Percentiles rank a stretch among this genome's conserved stretches.
Conservation (phyloP, 2,329 filamentous ascomycete species). For the Phoma herbarum region DNA sequence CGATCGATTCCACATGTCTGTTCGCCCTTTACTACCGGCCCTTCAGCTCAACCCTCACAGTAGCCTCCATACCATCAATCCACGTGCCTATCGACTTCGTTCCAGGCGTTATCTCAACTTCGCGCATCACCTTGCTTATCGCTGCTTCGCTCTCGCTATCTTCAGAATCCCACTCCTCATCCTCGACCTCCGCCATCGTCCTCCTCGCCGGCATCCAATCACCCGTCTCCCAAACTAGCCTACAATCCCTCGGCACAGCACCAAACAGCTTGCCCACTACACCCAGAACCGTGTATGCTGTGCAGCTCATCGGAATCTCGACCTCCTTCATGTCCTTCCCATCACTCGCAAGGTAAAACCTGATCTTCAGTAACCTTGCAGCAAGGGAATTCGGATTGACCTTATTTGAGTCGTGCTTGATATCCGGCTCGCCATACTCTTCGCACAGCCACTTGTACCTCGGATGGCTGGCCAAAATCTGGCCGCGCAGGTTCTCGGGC, state of each 20-base stretch:
- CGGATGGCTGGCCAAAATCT: slow-evolving; percentile 71
- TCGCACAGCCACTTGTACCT: slow-evolving; percentile 78
- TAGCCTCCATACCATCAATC: slow-evolving; percentile 76
- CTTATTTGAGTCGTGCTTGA: slow-evolving; percentile 58
- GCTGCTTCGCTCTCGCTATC: slow-evolving; percentile 64
- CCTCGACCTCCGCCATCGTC: slow-evolving; percentile 66
- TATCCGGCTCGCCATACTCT: slow-evolving; percentile 74
- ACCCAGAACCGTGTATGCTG: slow-evolving; percentile 83
- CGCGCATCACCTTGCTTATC: slow-evolving; percentile 76
- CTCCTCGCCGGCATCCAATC: slow-evolving; percentile 81
- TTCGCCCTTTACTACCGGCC: not conserved
- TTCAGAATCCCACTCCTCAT: slow-evolving; percentile 56
- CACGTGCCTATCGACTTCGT: slow-evolving; percentile 84
- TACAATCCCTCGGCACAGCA: slow-evolving; percentile 69
- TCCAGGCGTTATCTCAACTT: slow-evolving; percentile 80
- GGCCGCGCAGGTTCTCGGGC: slow-evolving; percentile 60
- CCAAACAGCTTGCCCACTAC: slow-evolving; percentile 76
- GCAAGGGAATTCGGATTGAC: slow-evolving; percentile 83
- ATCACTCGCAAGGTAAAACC: slow-evolving; percentile 57
- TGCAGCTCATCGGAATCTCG: slow-evolving; percentile 76
- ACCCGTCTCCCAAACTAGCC: slow-evolving; percentile 85
- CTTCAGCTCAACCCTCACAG: slow-evolving; percentile 71
- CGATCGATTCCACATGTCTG: not conserved
- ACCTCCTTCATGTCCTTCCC: slow-evolving; percentile 31
- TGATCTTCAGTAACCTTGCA: slow-evolving; percentile 72